These are phyloP conservation scores for Spinacia oleracea DNA, from an alignment of 179 eudicot genomes.

Conservation along the genomic window DNA sequence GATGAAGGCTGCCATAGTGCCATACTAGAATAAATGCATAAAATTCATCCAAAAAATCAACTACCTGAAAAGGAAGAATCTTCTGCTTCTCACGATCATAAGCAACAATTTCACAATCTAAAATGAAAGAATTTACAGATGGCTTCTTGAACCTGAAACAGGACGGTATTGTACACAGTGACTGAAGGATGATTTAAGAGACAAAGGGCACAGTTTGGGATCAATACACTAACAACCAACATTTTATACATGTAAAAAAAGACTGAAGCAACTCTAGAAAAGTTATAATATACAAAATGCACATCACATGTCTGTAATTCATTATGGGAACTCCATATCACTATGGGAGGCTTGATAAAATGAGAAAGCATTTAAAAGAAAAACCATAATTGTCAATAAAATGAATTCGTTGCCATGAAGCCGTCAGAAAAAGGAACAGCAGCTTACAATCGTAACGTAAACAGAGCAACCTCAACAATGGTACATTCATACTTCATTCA, in stretches of 20 bases:
- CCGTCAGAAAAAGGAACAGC: neutral
- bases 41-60: neutral
- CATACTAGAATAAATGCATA: constrained; percentile 1
- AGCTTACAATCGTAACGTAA: neutral
- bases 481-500: neutral
- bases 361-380: neutral
- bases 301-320: neutral
- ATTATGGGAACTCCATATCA: constrained; percentile 6
- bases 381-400: neutral
- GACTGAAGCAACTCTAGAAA: constrained; percentile 9
- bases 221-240: constrained; percentile 14
- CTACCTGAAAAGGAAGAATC: constrained; percentile 94
- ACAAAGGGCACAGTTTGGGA: neutral
- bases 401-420: neutral
- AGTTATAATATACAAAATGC: neutral
- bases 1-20: neutral
- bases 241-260: neutral
- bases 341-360: neutral
- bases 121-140: constrained; percentile 69
- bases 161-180: constrained; percentile 15
- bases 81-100: constrained; percentile 84
- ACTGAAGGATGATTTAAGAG: neutral
- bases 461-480: neutral
- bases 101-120: constrained; percentile 96
- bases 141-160: constrained; percentile 67